phyloP scores from a whole-genome alignment of 2,329 filamentous ascomycete genomes.

The Didymella keratinophila region DNA sequence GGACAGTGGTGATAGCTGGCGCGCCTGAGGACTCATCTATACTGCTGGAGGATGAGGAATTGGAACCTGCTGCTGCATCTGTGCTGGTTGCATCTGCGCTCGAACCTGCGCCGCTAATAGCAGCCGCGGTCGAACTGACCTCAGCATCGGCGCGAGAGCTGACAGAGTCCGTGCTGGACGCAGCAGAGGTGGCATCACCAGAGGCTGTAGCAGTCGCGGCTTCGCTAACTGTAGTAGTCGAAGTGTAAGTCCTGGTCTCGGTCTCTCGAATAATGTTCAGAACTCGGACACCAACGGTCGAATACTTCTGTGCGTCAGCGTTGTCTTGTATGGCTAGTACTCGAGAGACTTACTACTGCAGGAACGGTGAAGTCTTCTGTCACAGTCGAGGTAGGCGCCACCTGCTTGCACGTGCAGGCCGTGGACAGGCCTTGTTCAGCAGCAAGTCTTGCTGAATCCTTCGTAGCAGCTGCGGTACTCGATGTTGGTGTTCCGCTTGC shows the following conservation, averaged over 20 bases:
- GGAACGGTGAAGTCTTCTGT: conserved; percentile 37
- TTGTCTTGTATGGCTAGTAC: neutral
- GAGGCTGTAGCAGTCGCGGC: neutral
- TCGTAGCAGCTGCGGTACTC: conserved; percentile 17
- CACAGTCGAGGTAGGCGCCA: conserved; percentile 39
- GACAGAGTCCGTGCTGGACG: conserved; percentile 5
- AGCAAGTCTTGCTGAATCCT: conserved; percentile 24
- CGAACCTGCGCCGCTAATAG: conserved; percentile 1
- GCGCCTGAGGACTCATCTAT: conserved; percentile 4
- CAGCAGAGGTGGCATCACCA: neutral
- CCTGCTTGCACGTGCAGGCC: conserved; percentile 44
- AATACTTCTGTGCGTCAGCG: conserved; percentile 24
- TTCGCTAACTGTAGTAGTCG: conserved; percentile 15
- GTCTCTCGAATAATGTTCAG: conserved; percentile 20
- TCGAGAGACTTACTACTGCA: conserved; percentile 32
- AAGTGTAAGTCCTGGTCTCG: conserved; percentile 23
- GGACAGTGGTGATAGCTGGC: conserved; percentile 1
- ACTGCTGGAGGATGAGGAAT: conserved; percentile 1
- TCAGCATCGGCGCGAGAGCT: conserved; percentile 5
- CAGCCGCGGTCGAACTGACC: neutral
- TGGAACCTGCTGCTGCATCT: neutral
- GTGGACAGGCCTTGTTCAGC: conserved; percentile 35
- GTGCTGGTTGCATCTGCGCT: neutral
- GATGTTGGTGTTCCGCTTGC: conserved; percentile 26
- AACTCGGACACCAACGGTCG: conserved; percentile 29